Evolutionary conservation across 768 basidiomycete species (phyloP).

Genomic region (Daedaleopsis sinensis): DNA sequence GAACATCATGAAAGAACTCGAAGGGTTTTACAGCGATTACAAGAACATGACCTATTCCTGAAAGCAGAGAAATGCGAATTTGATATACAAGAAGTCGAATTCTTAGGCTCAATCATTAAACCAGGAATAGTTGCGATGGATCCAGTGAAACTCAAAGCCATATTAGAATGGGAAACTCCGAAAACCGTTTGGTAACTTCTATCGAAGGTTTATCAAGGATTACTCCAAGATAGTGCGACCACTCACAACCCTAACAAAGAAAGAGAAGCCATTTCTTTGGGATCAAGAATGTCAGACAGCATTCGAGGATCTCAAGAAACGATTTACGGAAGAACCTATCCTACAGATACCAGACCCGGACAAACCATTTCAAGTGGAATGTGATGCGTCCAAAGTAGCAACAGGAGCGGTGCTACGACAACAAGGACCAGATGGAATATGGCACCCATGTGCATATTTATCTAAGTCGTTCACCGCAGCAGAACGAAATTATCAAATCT

Average conservation of each 20-base stretch:
- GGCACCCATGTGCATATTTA: constrained; percentile 16
- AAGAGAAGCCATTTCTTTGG: constrained; percentile 10
- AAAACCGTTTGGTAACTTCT: constrained; percentile 34
- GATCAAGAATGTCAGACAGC: background rate
- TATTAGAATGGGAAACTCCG: constrained; percentile 35
- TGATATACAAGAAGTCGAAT: constrained; percentile 28
- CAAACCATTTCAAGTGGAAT: constrained; percentile 19
- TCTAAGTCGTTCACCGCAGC: constrained; percentile 18
- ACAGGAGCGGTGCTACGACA: constrained; percentile 35
- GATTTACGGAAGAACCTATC: constrained; percentile 11
- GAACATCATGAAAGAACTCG: constrained; percentile 15
- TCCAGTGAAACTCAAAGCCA: constrained; percentile 33
- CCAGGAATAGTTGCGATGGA: constrained; percentile 34
- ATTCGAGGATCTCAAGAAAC: background rate
- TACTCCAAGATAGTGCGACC: constrained; percentile 31
- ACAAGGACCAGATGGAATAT: constrained; percentile 11
- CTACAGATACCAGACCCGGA: constrained; percentile 6
- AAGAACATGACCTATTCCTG: constrained; percentile 38
- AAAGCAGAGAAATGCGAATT: constrained; percentile 44
- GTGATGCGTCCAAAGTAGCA: constrained; percentile 28
- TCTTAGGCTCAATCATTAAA: constrained; percentile 35
- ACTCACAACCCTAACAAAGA: constrained; percentile 22
- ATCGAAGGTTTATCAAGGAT: constrained; percentile 32
- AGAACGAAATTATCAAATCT: constrained; percentile 34
- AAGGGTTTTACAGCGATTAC: constrained; percentile 30